These are phyloP conservation scores for Nothopassalora personata DNA, from an alignment of 2,329 filamentous ascomycete genomes.

Conservation along the genomic window DNA sequence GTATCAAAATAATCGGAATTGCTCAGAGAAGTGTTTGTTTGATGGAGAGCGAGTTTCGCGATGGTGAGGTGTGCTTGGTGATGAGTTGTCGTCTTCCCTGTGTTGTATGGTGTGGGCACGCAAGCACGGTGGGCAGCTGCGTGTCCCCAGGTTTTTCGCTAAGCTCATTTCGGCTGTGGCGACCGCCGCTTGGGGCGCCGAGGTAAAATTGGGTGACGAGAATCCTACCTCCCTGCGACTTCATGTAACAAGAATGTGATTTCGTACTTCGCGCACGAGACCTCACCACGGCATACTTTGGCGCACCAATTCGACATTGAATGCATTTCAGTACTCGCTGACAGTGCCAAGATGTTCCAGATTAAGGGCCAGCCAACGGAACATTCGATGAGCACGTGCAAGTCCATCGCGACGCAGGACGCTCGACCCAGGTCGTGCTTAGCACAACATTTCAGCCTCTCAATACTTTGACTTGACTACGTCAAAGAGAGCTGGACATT, in stretches of 20 bases:
- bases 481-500: no score
- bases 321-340: no score
- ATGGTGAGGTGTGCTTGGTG: background rate
- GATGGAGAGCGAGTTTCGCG: background rate
- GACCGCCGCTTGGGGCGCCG: background rate
- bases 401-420: no score
- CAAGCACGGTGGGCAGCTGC: background rate
- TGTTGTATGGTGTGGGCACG: background rate
- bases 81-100: background rate
- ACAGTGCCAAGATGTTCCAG: no score
- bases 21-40: background rate
- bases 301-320: background rate
- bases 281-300: background rate
- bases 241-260: background rate
- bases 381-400: no score
- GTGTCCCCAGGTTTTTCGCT: background rate
- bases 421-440: no score
- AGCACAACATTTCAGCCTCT: no score
- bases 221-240: background rate
- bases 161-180: background rate
- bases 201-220: background rate
- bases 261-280: background rate
- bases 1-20: background rate
- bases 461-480: no score
- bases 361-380: no score